Evolutionary conservation across 2,329 filamentous ascomycete genomes (phyloP).

Genomic region (Botryosphaeria agaves): DNA sequence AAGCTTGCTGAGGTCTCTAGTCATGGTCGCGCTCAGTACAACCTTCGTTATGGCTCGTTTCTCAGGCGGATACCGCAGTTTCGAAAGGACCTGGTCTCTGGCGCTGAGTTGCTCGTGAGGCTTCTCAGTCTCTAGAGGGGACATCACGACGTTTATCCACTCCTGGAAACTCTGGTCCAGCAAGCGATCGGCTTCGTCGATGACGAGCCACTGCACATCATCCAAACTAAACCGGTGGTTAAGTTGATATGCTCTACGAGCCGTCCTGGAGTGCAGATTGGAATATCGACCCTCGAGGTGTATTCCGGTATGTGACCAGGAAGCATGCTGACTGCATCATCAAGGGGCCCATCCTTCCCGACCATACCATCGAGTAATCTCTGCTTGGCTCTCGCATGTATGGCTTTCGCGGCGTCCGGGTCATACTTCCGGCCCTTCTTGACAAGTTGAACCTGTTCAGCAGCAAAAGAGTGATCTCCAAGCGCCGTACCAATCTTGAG

Average conservation of each 20-base stretch:
- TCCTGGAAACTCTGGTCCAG: constrained; percentile 86
- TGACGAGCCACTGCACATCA: constrained; percentile 70
- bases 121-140: constrained; percentile 36
- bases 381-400: constrained; percentile 23
- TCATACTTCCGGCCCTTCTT: constrained; percentile 44
- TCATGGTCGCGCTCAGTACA: constrained; percentile 84
- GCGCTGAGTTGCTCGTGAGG: constrained; percentile 29
- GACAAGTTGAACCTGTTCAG: constrained; percentile 45
- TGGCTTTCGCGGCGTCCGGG: constrained; percentile 36
- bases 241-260: constrained; percentile 79
- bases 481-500: constrained; percentile 69
- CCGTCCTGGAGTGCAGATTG: constrained; percentile 82
- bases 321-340: constrained; percentile 24
- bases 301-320: constrained; percentile 47
- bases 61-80: constrained; percentile 19
- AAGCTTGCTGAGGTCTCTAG: constrained; percentile 65
- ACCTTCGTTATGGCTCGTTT: constrained; percentile 50
- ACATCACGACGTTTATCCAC: constrained; percentile 60
- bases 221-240: constrained; percentile 70
- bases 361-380: constrained; percentile 14
- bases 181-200: constrained; percentile 87
- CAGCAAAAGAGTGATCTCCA: constrained; percentile 57
- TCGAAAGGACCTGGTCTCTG: constrained; percentile 34
- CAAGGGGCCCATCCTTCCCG: constrained; percentile 16
- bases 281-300: constrained; percentile 62